Conservation (phyloP, 208 protist species). For the Acanthamoeba castellanii region DNA sequence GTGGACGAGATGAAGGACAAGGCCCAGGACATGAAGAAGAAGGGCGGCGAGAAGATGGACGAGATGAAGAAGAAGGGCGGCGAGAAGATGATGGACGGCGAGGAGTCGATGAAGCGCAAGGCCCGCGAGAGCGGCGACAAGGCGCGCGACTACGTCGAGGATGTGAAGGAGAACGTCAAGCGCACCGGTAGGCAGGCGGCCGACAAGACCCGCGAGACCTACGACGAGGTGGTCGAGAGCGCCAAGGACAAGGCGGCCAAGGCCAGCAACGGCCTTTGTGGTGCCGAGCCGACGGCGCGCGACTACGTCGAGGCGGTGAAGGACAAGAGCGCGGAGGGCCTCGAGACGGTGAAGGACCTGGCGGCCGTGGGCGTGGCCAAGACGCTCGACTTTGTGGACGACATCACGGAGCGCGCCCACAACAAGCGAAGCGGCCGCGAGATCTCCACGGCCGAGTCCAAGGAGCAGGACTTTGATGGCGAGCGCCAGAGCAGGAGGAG, state of each 20-base stretch:
- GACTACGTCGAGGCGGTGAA: constrained; percentile 32
- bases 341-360: not conserved
- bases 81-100: not conserved
- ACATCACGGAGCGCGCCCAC: not conserved
- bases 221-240: not conserved
- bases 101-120: not conserved
- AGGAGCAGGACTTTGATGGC: not conserved
- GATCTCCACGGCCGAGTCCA: not conserved
- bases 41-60: not conserved
- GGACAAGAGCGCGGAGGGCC: constrained; percentile 26
- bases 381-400: not conserved
- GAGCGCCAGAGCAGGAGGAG: not conserved
- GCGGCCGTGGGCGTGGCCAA: constrained; percentile 22
- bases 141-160: not conserved
- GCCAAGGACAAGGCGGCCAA: not conserved
- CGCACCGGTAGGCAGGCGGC: not conserved
- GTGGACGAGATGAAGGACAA: not conserved
- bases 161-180: not conserved
- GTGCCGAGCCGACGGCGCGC: not conserved
- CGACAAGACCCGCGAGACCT: constrained; percentile 1
- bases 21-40: not conserved
- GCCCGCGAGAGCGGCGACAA: not conserved
- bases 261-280: no score
- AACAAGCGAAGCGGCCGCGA: not conserved
- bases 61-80: not conserved